Evolutionary conservation across 2,329 filamentous ascomycete species (phyloP).

Genomic region (Colletotrichum shisoi): DNA sequence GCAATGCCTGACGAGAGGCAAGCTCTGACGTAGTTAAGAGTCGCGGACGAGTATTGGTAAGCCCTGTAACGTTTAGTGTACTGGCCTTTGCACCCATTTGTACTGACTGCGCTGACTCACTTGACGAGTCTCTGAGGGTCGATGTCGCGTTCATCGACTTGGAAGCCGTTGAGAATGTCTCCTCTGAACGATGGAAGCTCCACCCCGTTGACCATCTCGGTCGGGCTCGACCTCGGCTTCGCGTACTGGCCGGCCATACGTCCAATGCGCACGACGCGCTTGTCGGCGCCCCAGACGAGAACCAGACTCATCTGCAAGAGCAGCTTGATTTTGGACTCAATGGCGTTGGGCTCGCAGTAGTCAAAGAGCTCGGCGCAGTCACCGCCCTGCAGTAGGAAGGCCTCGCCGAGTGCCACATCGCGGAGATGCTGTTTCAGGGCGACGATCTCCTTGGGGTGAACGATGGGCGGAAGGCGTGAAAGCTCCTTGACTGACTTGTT

Average conservation of each 20-base stretch:
- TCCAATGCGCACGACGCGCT: conserved; percentile 89
- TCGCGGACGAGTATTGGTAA: conserved; percentile 95
- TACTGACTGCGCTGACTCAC: conserved; percentile 48
- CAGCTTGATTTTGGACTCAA: conserved; percentile 96
- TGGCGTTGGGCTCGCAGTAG: conserved; percentile 88
- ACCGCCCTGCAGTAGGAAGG: conserved; percentile 93
- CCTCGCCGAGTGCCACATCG: conserved; percentile 88
- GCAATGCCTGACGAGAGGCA: conserved; percentile 87
- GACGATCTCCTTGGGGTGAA: conserved; percentile 81
- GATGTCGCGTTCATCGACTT: conserved; percentile 75
- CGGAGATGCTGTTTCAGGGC: conserved; percentile 79
- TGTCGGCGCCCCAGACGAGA: conserved; percentile 83
- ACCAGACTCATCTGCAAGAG: conserved; percentile 97
- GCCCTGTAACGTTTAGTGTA: conserved; percentile 61
- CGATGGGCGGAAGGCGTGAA: conserved; percentile 74
- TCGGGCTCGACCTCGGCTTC: conserved; percentile 90
- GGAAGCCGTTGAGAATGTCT: conserved; percentile 93
- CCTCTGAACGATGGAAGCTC: conserved; percentile 91
- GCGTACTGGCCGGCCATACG: conserved; percentile 98
- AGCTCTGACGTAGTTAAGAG: conserved; percentile 89
- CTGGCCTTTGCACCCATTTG: not conserved
- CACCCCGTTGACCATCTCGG: conserved; percentile 79
- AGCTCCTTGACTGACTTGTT: conserved; percentile 70
- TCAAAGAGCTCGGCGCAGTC: conserved; percentile 98
- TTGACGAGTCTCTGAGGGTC: conserved; percentile 84